phyloP scores from a whole-genome alignment of 352 stramenopile species.

The Phytophthora litchii region DNA sequence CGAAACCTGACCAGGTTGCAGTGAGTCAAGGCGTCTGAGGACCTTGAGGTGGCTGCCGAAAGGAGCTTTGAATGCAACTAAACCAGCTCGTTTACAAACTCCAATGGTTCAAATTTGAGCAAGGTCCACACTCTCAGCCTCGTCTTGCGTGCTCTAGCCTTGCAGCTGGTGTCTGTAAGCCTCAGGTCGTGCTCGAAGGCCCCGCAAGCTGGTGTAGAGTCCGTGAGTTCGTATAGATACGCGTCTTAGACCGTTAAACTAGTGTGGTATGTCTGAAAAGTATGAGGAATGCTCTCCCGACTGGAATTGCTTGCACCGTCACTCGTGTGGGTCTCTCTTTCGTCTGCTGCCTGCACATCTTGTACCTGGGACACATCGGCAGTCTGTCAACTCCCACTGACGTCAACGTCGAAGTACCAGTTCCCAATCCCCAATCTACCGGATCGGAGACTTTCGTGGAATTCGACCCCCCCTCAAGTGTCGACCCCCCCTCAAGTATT shows the following conservation, averaged over 20 bases:
- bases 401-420: conserved; percentile 12
- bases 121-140: conserved; percentile 13
- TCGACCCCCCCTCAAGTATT: background rate
- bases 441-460: conserved; percentile 7
- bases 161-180: conserved; percentile 16
- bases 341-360: conserved; percentile 17
- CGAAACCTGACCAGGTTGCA: conserved; percentile 7
- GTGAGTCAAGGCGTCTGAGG: conserved; percentile 5
- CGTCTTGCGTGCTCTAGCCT: conserved; percentile 19
- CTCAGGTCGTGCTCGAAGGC: conserved; percentile 6
- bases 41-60: conserved; percentile 15
- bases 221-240: conserved; percentile 2
- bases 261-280: conserved; percentile 11
- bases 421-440: conserved; percentile 3
- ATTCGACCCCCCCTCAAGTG: background rate
- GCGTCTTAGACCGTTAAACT: conserved; percentile 5
- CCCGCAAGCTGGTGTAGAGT: background rate
- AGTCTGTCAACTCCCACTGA: conserved; percentile 21
- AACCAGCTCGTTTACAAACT: conserved; percentile 7
- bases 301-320: conserved; percentile 14
- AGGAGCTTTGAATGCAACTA: conserved; percentile 3
- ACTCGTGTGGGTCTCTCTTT: conserved; percentile 3
- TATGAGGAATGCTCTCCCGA: background rate
- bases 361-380: background rate
- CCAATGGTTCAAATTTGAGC: background rate